Percentiles rank a stretch among this genome's conserved stretches.
These are phyloP conservation scores for Pestalotiopsis sp. DNA, from an alignment of 2,329 filamentous ascomycete species.

Conservation along the genomic window DNA sequence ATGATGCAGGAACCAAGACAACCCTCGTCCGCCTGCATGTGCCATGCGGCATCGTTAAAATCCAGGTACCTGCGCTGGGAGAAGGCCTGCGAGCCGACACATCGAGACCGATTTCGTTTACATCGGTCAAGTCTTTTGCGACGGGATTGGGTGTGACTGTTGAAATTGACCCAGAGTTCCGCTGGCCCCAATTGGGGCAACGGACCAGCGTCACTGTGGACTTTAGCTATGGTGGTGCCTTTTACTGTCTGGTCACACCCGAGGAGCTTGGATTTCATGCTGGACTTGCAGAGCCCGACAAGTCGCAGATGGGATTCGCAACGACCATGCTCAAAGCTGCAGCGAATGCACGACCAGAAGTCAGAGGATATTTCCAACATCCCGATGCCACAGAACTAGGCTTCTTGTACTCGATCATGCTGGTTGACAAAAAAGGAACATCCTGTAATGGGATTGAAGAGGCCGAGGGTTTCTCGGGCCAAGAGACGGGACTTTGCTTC, in stretches of 20 bases:
- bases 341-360: neutral
- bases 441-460: neutral
- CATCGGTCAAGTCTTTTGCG: neutral
- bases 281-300: neutral
- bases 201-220: neutral
- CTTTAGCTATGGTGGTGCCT: neutral
- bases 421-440: neutral
- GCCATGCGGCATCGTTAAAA: neutral
- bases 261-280: neutral
- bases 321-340: neutral
- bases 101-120: neutral
- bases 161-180: neutral
- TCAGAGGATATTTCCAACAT: neutral
- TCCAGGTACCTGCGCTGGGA: neutral
- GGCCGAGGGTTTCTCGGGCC: neutral
- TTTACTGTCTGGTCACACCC: neutral
- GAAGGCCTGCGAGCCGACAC: neutral
- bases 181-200: neutral
- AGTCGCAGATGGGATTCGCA: neutral
- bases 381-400: neutral
- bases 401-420: neutral
- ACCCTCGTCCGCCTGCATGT: neutral
- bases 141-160: neutral
- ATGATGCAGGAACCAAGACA: neutral
- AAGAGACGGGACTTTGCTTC: slow-evolving; percentile 2